phyloP scores from a whole-genome alignment of 352 stramenopile species.

The Peronospora farinosa region DNA sequence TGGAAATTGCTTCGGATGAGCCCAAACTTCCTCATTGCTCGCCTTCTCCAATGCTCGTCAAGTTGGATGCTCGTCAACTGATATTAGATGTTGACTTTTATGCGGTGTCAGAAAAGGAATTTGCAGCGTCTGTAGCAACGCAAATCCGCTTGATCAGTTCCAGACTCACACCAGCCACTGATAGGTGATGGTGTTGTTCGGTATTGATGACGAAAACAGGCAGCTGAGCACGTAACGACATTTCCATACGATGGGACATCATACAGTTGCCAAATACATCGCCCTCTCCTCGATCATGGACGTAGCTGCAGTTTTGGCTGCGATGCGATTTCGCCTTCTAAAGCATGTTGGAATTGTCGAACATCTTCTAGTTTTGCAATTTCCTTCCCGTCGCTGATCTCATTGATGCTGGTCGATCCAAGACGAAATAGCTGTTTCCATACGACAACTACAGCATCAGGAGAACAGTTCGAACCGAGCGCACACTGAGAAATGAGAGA shows the following conservation, averaged over 20 bases:
- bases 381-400: conserved; percentile 8
- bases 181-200: conserved; percentile 64
- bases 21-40: not conserved
- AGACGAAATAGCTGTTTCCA: conserved; percentile 59
- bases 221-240: conserved; percentile 3
- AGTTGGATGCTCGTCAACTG: not conserved
- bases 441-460: conserved; percentile 49
- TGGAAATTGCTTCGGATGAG: conserved; percentile 28
- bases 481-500: conserved; percentile 52
- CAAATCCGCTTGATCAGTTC: conserved; percentile 64
- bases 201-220: conserved; percentile 28
- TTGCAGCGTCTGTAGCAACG: conserved; percentile 70
- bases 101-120: conserved; percentile 20
- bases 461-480: conserved; percentile 40
- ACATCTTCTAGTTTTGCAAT: conserved; percentile 16
- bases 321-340: conserved; percentile 44
- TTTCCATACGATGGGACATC: conserved; percentile 13
- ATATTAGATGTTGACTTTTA: not conserved
- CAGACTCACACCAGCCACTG: conserved; percentile 43
- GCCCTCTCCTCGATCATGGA: conserved; percentile 21
- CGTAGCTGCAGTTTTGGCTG: conserved; percentile 52
- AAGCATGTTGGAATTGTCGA: conserved; percentile 30
- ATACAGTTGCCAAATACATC: conserved; percentile 18
- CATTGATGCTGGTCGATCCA: conserved; percentile 12
- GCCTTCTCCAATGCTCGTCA: not conserved